Base-by-base conservation (phyloP, 2,329 filamentous ascomycete genomes). In the Aspergillus sergii region DNA sequence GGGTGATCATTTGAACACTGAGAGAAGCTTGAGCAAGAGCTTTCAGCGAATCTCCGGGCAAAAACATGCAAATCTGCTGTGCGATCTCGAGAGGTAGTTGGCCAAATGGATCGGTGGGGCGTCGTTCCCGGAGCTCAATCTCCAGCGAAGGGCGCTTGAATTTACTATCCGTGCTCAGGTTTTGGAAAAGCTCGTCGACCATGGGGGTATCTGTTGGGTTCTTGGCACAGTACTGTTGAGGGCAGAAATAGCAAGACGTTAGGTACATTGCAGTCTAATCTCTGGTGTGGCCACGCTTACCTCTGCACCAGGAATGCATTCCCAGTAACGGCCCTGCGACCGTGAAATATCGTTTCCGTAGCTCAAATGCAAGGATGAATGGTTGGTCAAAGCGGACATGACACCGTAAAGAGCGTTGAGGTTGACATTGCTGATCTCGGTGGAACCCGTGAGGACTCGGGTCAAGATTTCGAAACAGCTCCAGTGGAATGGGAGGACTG, bases 301-400 rank as follows among this genome's bases (percentile, higher is more conserved):
- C 66, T 69, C 68, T 19, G 64, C 63, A 16, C 68, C 68, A 5
- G 68, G 67, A 16, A 69, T 66, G 46, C 65, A 69, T 41, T 69
- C 67, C 68, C 68, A 70, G 39, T 69, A 69, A 45, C 66, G 68
- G n/a, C 68, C 67, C 32, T 70, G 68, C 4, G 68, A 64, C n/a
- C 60, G 64, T 16, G 45, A 36, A 19, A 69, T 57, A 45, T 70
- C 67, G 12, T 62, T 57, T 11, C 68, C 68, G 14, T 70, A 70
- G 50, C 48, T 63, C n/a, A 70, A 51, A 7, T 66, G 58, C 30
- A 70, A 28, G 3, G 68, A 64, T 3, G 64, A 65, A 19, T 58
- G 53, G 53, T 70, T 70, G 58, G 58, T 62, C 23, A 66, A 23
- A 9, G 57, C 41, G 3, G 57, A 63, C 68, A 69, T 66, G 43